Base-by-base conservation (phyloP, 345 rosid genomes). In the Gossypium longicalyx region DNA sequence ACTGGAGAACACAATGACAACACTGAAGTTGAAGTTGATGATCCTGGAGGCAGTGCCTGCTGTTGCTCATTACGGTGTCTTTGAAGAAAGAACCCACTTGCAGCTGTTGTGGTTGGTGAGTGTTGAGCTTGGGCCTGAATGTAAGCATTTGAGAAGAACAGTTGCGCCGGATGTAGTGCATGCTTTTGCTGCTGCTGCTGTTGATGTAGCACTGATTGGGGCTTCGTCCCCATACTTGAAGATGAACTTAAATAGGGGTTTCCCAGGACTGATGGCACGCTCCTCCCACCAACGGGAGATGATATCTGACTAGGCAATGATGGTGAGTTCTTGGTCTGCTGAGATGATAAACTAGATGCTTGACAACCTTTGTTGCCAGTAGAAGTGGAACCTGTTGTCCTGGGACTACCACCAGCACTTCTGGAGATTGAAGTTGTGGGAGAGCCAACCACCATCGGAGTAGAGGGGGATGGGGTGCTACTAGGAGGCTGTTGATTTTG, bases 341-440 rank as follows among this genome's bases (percentile, higher is more conserved):
- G 97, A 43, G 93, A 81, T 34, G 94, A 82, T 43, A 89, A 73
- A 2, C 82, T 22, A 8, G 97, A 85, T 74, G 87, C 82, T 78
- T 91, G 99, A 56, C 88, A 89, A 71, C 82, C 78, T 80, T 91
- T 96, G 81, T 88, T 91, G 73, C 80, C 83, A 0, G 89, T 76
- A 29, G 97, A 86, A 9, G 87, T 73, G 9, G 94, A 82, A 61
- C 86, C 76, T 22, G 86, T 84, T 60, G 97, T 90, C 79, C 94
- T 86, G 22, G 98, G 99, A 80, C 97, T 93, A 69, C 97, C 99
- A 56, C 97, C 88, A 6, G 94, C 85, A 66, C 92, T 86, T 82
- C 92, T 93, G 54, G 99, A 93, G 66, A 93, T 80, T 0, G 97
- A 89, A 11, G 93, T 81, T 2, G 98, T 86, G 16, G 99, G 97